A percentile compares a stretch with the other conserved stretches of the same genome.
phyloP scores from a whole-genome alignment of 306 rosid genomes.

The Pyrus bretschneideri region DNA sequence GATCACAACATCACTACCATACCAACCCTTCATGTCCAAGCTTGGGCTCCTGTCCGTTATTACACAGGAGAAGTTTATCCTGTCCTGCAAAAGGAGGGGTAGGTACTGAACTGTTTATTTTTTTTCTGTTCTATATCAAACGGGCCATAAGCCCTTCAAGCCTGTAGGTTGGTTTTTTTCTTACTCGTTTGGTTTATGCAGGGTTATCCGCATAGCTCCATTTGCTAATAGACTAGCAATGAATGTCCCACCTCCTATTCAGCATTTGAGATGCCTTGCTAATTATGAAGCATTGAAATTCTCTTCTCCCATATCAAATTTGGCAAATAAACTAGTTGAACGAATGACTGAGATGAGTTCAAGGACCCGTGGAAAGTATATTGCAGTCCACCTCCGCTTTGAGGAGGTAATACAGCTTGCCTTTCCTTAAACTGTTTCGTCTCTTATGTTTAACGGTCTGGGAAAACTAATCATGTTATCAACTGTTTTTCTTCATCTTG shows the following conservation, averaged over 20 bases:
- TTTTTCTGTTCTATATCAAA: constrained; percentile 1
- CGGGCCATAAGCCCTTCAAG: neutral
- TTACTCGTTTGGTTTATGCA: constrained; percentile 27
- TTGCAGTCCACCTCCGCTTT: constrained; percentile 88
- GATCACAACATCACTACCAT: constrained; percentile 56
- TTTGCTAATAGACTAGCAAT: constrained; percentile 92
- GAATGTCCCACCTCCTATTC: constrained; percentile 88
- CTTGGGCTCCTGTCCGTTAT: constrained; percentile 82
- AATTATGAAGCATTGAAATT: constrained; percentile 86
- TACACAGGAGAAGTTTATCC: constrained; percentile 79
- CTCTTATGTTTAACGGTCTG: neutral
- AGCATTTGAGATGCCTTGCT: constrained; percentile 80
- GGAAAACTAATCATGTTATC: neutral
- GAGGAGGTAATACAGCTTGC: constrained; percentile 69
- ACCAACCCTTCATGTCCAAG: constrained; percentile 64
- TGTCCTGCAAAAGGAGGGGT: constrained; percentile 77
- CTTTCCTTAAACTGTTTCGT: constrained; percentile 4
- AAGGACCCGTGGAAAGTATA: constrained; percentile 65
- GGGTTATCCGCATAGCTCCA: constrained; percentile 82
- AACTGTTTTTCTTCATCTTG: constrained; percentile 7
- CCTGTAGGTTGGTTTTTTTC: neutral
- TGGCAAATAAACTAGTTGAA: constrained; percentile 59
- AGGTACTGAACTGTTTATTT: constrained; percentile 18
- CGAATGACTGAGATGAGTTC: constrained; percentile 74
- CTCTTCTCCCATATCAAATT: constrained; percentile 59